Base-by-base conservation (phyloP, 345 rosid species). In the Clausena lansium region DNA sequence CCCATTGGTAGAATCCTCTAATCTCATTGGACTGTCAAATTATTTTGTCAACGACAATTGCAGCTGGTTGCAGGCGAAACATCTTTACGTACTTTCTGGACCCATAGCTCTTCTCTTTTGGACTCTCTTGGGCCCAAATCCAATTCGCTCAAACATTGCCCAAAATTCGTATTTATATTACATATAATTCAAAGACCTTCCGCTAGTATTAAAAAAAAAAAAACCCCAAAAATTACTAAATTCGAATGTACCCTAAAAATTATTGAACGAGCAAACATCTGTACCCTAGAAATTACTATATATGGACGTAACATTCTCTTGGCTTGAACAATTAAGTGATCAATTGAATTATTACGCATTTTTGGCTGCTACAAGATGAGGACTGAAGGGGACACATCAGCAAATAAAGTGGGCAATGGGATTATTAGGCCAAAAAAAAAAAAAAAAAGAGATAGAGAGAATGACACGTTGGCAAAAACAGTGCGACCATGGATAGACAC, bases 311-410 rank as follows among this genome's bases (percentile, higher is more conserved):
- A 60, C 2, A 13, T 60, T 60, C 10, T 27, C 0, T 62, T 59
- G 63, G 32, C 30, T 59, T 11, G 24, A 3, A 15, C 17, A 62
- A 62, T 30, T 15, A 15, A 30, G 17, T 10, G 33, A 27, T 25
- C 7, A 10, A 41, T 30, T 30, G 9, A 9, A n/a, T 60, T 15
- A 27, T 45, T 69, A 3, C 58, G 15, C 58, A 3, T 36, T 15
- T 35, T 36, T 35, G 65, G 52, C 27, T 5, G 52, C 20, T 6
- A 27, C 4, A 28, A 7, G 67, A 36, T 8, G 47, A 63, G 67
- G 22, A 63, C 24, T 17, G 32, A 63, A 58, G n/a, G 50, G 50
- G 50, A 62, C 77, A 75, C 77, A 74, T 74, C 11, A 47, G 57
- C 55, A 45, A 30, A 28, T 25, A 11, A 14, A 57, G 2, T 6